Evolutionary conservation across 1,284 basidiomycete species (phyloP), one percentile per base, ranked within the genome.

Genomic region (Ceratobasidium sp.): DNA sequence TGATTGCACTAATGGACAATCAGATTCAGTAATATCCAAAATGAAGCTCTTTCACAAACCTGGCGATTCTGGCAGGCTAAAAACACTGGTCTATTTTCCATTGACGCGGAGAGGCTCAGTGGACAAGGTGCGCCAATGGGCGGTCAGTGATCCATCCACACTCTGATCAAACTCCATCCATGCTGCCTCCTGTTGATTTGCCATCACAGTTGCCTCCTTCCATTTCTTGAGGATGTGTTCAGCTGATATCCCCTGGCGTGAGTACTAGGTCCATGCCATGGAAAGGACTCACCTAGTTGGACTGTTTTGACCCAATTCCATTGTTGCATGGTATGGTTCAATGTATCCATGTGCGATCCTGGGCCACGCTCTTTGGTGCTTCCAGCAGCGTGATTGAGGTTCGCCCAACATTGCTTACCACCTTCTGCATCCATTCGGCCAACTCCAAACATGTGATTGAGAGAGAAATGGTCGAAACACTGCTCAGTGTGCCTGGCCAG

Each of bases 371-470:
- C 71, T 18, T 2, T 35, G 0, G 46, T 64, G 54, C 71, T 64
- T 0, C 30, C 62, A 20, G 60, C 48, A 0, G 62, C 48, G 16
- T 66, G 60, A 30, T 75, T 75, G 3, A 75, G 10, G n/a, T 54
- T 41, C 1, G 73, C 59, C 73, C 73, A 75, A 16, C 33, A 52
- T 0, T 50, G 46, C 33, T 75, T 48, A 2, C 46, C 38, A 1
- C 73, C 60, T 16, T 75, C 73, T 14, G 60, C 73, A 3, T 75
- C 73, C 10, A 75, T 33, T 4, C 73, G 46, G 4, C 73, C 73
- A 14, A 75, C 52, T 1, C 38, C 41, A 23, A 6, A 18, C 1
- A 54, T 50, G 16, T 55, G 2, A 16, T 75, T 75, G 1, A 75
- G 52, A 5, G 48, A 75, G 41, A 44, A 55, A 3, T 20, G n/a